These are phyloP conservation scores for Thelonectria discophora DNA, from an alignment of 2,329 filamentous ascomycete species.

Conservation along the genomic window DNA sequence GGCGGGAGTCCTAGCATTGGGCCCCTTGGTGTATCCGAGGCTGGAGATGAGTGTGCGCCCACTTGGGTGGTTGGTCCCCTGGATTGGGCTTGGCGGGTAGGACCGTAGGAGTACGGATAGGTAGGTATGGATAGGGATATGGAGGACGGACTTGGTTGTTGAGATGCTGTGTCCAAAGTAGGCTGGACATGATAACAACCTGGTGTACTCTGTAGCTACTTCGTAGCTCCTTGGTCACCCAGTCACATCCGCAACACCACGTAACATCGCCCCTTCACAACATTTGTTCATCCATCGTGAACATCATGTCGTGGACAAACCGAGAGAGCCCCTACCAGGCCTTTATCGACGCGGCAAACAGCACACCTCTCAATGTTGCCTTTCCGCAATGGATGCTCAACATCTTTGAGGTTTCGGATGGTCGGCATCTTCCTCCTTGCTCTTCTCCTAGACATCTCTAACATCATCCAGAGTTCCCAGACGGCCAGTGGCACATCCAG, in stretches of 20 bases:
- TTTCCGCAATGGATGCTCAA: slow-evolving; percentile 42
- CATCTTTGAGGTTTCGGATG: slow-evolving; percentile 39
- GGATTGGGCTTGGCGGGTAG: no score
- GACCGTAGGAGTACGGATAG: no score
- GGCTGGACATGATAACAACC: background rate
- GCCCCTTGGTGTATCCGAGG: no score
- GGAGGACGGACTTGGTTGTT: background rate
- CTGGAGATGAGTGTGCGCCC: no score
- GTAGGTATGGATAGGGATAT: no score
- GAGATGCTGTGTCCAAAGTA: background rate
- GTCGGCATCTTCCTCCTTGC: slow-evolving; percentile 12
- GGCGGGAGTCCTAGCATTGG: no score
- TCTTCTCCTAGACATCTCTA: slow-evolving; percentile 9
- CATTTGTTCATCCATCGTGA: background rate
- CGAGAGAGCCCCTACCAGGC: slow-evolving; percentile 37
- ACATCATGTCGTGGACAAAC: slow-evolving; percentile 42
- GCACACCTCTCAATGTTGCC: slow-evolving; percentile 27
- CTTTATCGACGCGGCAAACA: slow-evolving; percentile 38
- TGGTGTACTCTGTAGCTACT: background rate
- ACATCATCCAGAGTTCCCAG: slow-evolving; percentile 33
- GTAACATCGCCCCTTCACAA: background rate
- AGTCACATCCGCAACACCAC: no score
- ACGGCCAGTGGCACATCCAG: slow-evolving; percentile 41
- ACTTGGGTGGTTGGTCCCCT: no score
- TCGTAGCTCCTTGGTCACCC: background rate